phyloP scores from a whole-genome alignment of 2,329 filamentous ascomycete genomes.

The Botryotinia globosa region DNA sequence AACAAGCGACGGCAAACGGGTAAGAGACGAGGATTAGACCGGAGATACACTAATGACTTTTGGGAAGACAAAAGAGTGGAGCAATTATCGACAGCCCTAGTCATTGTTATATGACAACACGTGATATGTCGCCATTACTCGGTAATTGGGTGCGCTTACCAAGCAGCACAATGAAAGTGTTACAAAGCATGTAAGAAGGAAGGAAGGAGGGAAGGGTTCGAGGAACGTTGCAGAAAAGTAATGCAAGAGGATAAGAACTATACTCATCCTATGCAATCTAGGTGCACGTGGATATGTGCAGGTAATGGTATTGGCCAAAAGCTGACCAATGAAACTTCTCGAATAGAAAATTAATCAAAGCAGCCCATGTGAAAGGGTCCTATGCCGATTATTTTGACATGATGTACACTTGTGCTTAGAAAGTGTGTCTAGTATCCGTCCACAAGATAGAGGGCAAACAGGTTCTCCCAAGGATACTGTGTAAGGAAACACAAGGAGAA shows the following conservation, averaged over 20 bases:
- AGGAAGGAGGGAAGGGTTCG: background rate
- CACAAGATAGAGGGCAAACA: background rate
- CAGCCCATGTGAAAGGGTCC: constrained; percentile 8
- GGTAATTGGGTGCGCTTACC: constrained; percentile 20
- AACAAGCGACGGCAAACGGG: constrained; percentile 12
- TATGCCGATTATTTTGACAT: background rate
- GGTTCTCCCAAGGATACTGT: background rate
- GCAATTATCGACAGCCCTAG: background rate
- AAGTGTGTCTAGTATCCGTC: background rate
- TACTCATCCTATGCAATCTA: background rate
- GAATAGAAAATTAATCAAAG: constrained; percentile 4
- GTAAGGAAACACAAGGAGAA: background rate
- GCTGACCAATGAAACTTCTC: constrained; percentile 8
- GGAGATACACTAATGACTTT: constrained; percentile 13
- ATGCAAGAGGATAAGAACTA: constrained; percentile 16
- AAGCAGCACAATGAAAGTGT: constrained; percentile 4
- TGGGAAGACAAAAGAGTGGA: constrained; percentile 12
- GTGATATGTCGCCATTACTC: constrained; percentile 34
- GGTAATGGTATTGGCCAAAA: background rate
- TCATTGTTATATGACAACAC: constrained; percentile 25
- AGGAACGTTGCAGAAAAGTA: constrained; percentile 5
- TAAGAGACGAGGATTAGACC: constrained; percentile 13
- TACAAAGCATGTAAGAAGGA: background rate
- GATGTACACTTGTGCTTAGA: constrained; percentile 9
- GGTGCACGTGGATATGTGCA: constrained; percentile 14